A percentile compares a stretch with the other conserved stretches of the same genome.
phyloP scores from a whole-genome alignment of 129 eudicot genomes.

The Lactuca sativa region DNA sequence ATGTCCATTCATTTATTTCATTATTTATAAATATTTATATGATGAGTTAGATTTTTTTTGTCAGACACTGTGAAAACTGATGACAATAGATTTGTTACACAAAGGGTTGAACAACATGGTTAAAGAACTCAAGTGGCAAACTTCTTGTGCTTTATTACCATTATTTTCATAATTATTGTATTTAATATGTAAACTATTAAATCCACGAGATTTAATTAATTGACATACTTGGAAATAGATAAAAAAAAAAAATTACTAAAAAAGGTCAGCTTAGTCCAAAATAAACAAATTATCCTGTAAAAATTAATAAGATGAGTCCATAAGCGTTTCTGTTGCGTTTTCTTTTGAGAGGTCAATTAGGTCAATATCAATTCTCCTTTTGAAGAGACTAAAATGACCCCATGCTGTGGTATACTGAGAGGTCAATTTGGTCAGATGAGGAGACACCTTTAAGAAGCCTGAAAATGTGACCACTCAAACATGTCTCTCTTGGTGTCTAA shows the following conservation, averaged over 20 bases:
- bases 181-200: no score
- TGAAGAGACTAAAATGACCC: neutral
- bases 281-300: neutral
- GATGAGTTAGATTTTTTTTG: no score
- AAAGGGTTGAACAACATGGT: neutral
- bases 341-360: neutral
- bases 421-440: conserved; percentile 19
- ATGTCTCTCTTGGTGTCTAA: conserved; percentile 23
- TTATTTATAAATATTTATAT: no score
- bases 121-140: neutral
- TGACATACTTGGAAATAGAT: no score
- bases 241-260: no score
- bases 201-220: neutral
- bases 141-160: neutral
- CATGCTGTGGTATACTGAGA: conserved; percentile 6
- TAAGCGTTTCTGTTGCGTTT: neutral
- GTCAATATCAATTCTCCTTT: neutral
- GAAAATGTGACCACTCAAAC: conserved; percentile 14
- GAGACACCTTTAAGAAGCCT: conserved; percentile 11
- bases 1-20: no score
- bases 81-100: no score
- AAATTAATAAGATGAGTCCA: neutral
- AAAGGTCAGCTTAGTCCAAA: neutral
- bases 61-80: neutral
- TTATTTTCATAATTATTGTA: neutral